A percentile compares a stretch with the other conserved stretches of the same genome.
Conservation (phyloP, 495 filamentous ascomycete genomes). For the Aspergillus bertholletiae region DNA sequence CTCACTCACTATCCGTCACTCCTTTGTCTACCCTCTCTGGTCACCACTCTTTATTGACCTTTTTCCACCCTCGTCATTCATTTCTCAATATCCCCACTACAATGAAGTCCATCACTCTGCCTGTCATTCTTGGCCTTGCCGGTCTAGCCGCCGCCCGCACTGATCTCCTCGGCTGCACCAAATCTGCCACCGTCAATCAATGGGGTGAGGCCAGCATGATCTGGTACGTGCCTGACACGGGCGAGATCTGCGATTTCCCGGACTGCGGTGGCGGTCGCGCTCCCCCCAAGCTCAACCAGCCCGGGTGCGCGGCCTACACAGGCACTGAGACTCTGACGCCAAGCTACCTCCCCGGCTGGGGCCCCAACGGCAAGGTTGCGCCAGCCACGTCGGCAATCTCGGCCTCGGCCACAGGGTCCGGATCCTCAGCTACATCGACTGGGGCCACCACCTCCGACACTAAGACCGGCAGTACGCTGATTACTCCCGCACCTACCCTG, state of each 20-base stretch:
- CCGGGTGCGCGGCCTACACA: constrained; percentile 54
- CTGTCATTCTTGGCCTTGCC: constrained; percentile 21
- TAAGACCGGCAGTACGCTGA: constrained; percentile 3
- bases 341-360: constrained; percentile 42
- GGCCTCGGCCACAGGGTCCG: neutral
- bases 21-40: neutral
- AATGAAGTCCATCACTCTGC: constrained; percentile 24
- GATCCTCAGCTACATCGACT: constrained; percentile 1
- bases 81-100: constrained; percentile 8
- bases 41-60: neutral
- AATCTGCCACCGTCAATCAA: constrained; percentile 24
- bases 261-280: constrained; percentile 65
- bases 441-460: constrained; percentile 15
- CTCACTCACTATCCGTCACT: neutral
- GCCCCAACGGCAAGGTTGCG: constrained; percentile 18
- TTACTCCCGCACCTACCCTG: constrained; percentile 17
- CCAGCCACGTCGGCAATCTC: neutral
- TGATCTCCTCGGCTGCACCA: constrained; percentile 26
- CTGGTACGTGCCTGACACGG: constrained; percentile 48
- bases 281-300: constrained; percentile 56
- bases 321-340: constrained; percentile 54
- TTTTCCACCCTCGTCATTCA: constrained; percentile 10
- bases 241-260: constrained; percentile 57
- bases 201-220: constrained; percentile 41
- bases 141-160: constrained; percentile 23